A percentile compares a stretch with the other conserved stretches of the same genome.
phyloP scores from a whole-genome alignment of 345 rosid species.

The Gossypium sturtianum region DNA sequence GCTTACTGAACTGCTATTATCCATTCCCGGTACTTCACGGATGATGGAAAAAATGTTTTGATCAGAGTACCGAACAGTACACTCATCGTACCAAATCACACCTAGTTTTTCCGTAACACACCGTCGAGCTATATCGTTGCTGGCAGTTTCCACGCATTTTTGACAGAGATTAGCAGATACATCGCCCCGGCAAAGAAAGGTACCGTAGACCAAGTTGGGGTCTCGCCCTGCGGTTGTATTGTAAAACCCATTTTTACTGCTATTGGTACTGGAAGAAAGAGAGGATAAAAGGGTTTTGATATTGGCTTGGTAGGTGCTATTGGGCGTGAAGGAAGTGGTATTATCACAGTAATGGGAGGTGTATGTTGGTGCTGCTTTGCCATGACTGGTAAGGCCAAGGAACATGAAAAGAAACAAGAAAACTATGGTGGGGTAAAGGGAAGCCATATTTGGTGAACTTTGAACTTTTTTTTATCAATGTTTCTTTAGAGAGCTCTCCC shows the following conservation, averaged over 20 bases:
- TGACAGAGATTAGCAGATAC: background rate
- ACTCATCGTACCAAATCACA: slow-evolving; percentile 6
- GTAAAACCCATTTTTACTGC: background rate
- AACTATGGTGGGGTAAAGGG: background rate
- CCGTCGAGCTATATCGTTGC: background rate
- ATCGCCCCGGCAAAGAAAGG: slow-evolving; percentile 7
- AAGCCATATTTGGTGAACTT: background rate
- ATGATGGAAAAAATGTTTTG: slow-evolving; percentile 9
- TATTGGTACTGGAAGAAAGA: slow-evolving; percentile 1
- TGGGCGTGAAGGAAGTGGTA: background rate
- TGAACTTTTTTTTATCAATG: background rate
- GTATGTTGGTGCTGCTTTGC: background rate
- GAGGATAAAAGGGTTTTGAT: background rate
- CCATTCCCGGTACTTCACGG: background rate
- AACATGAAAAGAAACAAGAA: background rate
- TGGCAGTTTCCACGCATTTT: background rate
- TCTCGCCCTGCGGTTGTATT: slow-evolving; percentile 2
- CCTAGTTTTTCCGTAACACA: background rate
- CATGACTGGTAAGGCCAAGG: background rate
- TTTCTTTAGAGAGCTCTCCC: background rate
- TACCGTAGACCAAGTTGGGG: background rate
- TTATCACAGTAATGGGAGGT: background rate
- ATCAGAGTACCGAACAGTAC: background rate
- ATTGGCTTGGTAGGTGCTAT: slow-evolving; percentile 10
- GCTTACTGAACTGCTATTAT: background rate